Evolutionary conservation across 2,329 filamentous ascomycete genomes (phyloP).

Genomic region (Tolypocladium ovalisporum): DNA sequence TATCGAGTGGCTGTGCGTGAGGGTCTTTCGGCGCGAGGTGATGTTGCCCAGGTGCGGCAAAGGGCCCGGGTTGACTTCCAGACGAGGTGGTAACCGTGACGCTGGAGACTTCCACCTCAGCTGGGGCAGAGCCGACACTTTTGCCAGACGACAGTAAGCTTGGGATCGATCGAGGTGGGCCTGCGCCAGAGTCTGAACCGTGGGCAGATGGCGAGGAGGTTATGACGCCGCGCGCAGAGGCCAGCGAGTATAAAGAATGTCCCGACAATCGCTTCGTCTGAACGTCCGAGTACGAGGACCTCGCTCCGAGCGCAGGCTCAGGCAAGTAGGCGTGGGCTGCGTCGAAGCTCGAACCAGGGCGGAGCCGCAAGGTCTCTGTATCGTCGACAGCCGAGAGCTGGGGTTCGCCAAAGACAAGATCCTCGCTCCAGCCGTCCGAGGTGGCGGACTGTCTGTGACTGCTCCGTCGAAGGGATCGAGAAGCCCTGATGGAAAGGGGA

Average conservation of each 20-base stretch:
- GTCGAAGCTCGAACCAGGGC: slow-evolving; percentile 18
- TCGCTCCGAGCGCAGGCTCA: slow-evolving; percentile 35
- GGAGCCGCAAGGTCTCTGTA: slow-evolving; percentile 35
- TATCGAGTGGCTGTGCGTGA: slow-evolving; percentile 28
- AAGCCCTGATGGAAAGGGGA: slow-evolving; percentile 28
- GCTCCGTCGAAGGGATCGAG: slow-evolving; percentile 28
- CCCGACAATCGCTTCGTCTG: slow-evolving; percentile 59
- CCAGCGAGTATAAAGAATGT: slow-evolving; percentile 61
- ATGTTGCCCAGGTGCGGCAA: slow-evolving; percentile 21
- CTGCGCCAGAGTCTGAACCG: slow-evolving; percentile 37
- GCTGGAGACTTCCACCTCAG: slow-evolving; percentile 39
- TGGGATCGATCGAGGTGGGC: slow-evolving; percentile 29
- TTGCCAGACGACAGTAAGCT: slow-evolving; percentile 36
- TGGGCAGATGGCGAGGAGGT: slow-evolving; percentile 40
- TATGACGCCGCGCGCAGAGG: slow-evolving; percentile 43
- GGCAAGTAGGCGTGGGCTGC: slow-evolving; percentile 26
- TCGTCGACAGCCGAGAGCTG: slow-evolving; percentile 36
- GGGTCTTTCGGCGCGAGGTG: slow-evolving; percentile 34
- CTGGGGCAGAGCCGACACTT: slow-evolving; percentile 28
- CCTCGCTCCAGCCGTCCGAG: slow-evolving; percentile 30
- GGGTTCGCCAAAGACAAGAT: slow-evolving; percentile 21
- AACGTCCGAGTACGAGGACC: slow-evolving; percentile 37
- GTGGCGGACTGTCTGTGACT: slow-evolving; percentile 31
- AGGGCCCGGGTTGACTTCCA: slow-evolving; percentile 22
- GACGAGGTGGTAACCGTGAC: slow-evolving; percentile 44